Evolutionary conservation across 768 basidiomycete genomes (phyloP), one percentile per base, ranked within the genome.

Genomic region (Strobilomyces echinocephalus): DNA sequence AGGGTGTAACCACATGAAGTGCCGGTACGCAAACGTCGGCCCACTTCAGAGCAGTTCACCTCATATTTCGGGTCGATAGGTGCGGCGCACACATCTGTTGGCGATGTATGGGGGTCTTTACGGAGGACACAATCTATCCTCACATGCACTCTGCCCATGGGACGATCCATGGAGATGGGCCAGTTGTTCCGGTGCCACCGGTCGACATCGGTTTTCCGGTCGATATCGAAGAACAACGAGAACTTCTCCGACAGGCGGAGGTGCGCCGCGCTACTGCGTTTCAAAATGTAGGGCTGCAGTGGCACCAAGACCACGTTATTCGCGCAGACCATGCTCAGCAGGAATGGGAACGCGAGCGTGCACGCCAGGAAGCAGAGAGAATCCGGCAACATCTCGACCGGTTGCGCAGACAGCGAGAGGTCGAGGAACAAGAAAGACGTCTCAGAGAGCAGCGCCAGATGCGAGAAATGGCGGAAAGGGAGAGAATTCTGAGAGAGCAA

Each of bases 1-100:
- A 50, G 89, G 89, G 1, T 91, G 89, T 63, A 87, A 91, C 67
- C 89, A 91, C 67, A 82, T 91, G 76, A 81, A 77, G 15, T 91
- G 89, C 68, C 71, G 39, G 67, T 68, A 49, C 15, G 66, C 28
- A 8, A 12, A 15, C 3, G 47, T 8, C 41, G 6, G 2, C 44
- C 7, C 34, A 8, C 8, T 21, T 2, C 16, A 18, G 2, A 12
- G 15, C 5, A 0, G 12, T 21, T 8, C 15, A 7, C 31, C 30
- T 14, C 0, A 44, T 30, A n/a, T 5, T 14, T 11, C n/a, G 2
- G 21, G 21, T 31, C 16, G 9, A 20, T 33, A 84, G 78, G 45
- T 91, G 89, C 64, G 75, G 79, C 45, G 85, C 84, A 1, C 89
- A 91, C 65, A 83, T 85, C 2, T 91, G 89, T 57, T 91, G 89